Conservation (phyloP, 306 rosid species). For the Biancaea sappan region DNA sequence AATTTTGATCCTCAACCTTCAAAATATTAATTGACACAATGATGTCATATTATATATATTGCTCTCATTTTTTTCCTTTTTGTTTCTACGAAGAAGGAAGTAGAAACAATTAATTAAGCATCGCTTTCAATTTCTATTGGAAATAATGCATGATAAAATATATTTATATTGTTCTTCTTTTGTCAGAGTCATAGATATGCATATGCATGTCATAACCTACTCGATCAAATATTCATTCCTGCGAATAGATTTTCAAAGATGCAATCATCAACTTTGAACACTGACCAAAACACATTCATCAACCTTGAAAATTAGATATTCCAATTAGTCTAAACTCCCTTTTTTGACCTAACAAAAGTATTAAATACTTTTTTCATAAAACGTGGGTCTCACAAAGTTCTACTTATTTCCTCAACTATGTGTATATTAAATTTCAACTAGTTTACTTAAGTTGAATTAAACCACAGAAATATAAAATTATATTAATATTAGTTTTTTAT, state of each 20-base stretch:
- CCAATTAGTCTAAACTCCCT: neutral
- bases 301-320: neutral
- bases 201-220: neutral
- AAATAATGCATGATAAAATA: too few species aligned
- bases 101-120: too few species aligned
- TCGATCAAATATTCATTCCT: neutral
- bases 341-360: neutral
- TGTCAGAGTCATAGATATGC: neutral
- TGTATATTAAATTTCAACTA: too few species aligned
- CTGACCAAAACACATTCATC: constrained; percentile 4
- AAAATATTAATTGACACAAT: too few species aligned
- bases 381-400: neutral
- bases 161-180: too few species aligned
- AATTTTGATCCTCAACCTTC: too few species aligned
- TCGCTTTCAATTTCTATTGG: too few species aligned
- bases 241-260: neutral
- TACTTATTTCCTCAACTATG: neutral
- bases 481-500: too few species aligned
- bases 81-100: too few species aligned
- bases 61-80: neutral
- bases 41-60: too few species aligned
- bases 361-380: neutral
- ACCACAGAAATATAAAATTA: too few species aligned
- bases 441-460: too few species aligned
- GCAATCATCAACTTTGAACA: neutral